phyloP scores from a whole-genome alignment of 768 basidiomycete species.

The Trametes cingulata region DNA sequence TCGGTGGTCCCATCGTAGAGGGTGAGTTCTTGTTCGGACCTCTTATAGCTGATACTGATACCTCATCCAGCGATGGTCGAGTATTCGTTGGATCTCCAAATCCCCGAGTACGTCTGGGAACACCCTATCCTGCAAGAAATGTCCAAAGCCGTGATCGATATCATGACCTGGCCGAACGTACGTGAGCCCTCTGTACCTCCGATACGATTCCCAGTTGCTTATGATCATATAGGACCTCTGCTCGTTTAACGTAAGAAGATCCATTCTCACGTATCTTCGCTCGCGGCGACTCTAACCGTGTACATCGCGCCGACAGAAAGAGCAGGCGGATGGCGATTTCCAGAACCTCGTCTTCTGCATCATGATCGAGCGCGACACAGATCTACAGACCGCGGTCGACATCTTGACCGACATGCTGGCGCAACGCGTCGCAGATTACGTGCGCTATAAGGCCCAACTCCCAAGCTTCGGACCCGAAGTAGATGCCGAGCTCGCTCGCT shows the following conservation, averaged over 20 bases:
- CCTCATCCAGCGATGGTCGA: constrained; percentile 35
- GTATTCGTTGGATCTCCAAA: constrained; percentile 39
- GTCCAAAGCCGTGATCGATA: constrained; percentile 42
- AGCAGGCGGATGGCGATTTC: constrained; percentile 42
- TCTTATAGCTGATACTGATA: neutral
- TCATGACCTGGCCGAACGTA: constrained; percentile 46
- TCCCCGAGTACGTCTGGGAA: constrained; percentile 39
- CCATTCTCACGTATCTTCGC: constrained; percentile 7
- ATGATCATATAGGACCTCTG: constrained; percentile 28
- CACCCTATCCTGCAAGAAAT: constrained; percentile 36
- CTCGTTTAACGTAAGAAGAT: constrained; percentile 17
- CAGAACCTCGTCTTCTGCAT: constrained; percentile 43
- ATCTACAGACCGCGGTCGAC: constrained; percentile 38
- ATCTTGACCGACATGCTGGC: constrained; percentile 40
- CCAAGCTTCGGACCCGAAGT: constrained; percentile 39
- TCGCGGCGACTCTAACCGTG: neutral
- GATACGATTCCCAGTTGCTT: constrained; percentile 33
- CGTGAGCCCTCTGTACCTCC: constrained; percentile 18
- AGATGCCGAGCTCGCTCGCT: constrained; percentile 37
- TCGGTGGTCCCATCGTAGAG: constrained; percentile 41
- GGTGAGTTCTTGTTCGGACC: constrained; percentile 24
- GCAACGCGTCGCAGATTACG: constrained; percentile 37
- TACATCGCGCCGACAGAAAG: constrained; percentile 32
- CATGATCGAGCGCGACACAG: constrained; percentile 37
- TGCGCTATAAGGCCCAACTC: constrained; percentile 33